A percentile compares a stretch with the other conserved stretches of the same genome.
Evolutionary conservation across 352 stramenopile genomes (phyloP).

Genomic region (Sclerospora graminicola): DNA sequence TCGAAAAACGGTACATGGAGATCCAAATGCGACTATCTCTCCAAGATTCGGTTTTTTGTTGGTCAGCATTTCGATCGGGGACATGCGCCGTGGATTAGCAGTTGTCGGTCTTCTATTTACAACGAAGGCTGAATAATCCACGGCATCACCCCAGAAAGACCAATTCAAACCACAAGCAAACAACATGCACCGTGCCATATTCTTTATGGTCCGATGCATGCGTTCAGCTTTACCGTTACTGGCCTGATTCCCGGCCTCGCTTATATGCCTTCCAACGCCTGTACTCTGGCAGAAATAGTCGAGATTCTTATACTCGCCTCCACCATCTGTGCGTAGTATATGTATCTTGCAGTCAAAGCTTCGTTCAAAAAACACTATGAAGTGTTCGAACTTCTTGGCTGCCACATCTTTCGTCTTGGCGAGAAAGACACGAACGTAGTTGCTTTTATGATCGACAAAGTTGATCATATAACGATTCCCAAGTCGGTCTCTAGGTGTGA

Average conservation of each 20-base stretch:
- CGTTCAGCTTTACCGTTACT: slow-evolving; percentile 25
- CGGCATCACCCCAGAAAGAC: slow-evolving; percentile 14
- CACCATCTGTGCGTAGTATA: slow-evolving; percentile 1
- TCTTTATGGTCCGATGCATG: slow-evolving; percentile 7
- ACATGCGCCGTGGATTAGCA: slow-evolving; percentile 3
- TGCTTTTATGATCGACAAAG: slow-evolving; percentile 2
- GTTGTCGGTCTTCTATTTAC: slow-evolving; percentile 16
- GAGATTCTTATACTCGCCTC: slow-evolving; percentile 15
- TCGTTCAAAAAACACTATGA: slow-evolving; percentile 7
- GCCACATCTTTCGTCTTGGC: slow-evolving; percentile 3
- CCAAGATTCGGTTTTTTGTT: not conserved
- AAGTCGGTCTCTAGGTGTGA: slow-evolving; percentile 2
- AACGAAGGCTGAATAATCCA: slow-evolving; percentile 17
- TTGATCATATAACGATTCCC: slow-evolving; percentile 2
- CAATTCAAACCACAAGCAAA: slow-evolving; percentile 15
- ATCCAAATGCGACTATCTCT: slow-evolving; percentile 8
- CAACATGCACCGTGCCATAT: slow-evolving; percentile 22
- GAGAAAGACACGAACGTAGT: slow-evolving; percentile 11
- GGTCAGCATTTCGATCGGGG: slow-evolving; percentile 3
- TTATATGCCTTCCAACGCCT: slow-evolving; percentile 11
- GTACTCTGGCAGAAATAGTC: slow-evolving; percentile 18
- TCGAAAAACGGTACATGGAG: slow-evolving; percentile 3
- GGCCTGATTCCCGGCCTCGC: slow-evolving; percentile 13
- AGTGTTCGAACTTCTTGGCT: not conserved
- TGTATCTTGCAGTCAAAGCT: slow-evolving; percentile 1